phyloP scores from a whole-genome alignment of 768 basidiomycete genomes.

The Tubosaeta brunneosetosa region DNA sequence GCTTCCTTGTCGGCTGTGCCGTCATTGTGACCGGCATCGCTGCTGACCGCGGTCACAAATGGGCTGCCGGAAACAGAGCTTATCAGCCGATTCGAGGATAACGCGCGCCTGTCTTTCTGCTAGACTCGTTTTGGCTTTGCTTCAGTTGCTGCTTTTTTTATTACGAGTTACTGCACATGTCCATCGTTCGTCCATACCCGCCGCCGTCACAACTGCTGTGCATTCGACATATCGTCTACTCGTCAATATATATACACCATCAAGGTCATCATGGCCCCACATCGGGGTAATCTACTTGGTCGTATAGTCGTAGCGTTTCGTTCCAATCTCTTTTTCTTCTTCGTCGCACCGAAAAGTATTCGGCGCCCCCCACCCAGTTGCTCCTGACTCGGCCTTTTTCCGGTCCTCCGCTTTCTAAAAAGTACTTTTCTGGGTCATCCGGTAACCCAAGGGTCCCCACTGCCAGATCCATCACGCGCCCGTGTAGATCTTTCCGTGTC shows the following conservation, averaged over 20 bases:
- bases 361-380: constrained; percentile 62
- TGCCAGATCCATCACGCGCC: constrained; percentile 64
- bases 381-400: constrained; percentile 68
- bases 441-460: constrained; percentile 57
- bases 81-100: constrained; percentile 39
- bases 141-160: not conserved
- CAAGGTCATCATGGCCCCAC: constrained; percentile 30
- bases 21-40: constrained; percentile 60
- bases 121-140: not conserved
- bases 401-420: constrained; percentile 50
- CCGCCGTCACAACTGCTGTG: not conserved
- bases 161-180: not conserved
- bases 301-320: constrained; percentile 76
- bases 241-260: not conserved
- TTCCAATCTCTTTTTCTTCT: constrained; percentile 88
- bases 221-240: not conserved
- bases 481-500: constrained; percentile 53
- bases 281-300: constrained; percentile 76
- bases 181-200: constrained; percentile 8
- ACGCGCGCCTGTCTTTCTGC: not conserved
- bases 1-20: constrained; percentile 46
- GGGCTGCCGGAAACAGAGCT: constrained; percentile 75
- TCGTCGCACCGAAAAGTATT: constrained; percentile 76
- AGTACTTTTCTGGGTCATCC: constrained; percentile 63
- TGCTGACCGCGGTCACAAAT: constrained; percentile 45